These are phyloP conservation scores for Trametes hirsuta DNA, from an alignment of 1,284 basidiomycete species.

Conservation along the genomic window DNA sequence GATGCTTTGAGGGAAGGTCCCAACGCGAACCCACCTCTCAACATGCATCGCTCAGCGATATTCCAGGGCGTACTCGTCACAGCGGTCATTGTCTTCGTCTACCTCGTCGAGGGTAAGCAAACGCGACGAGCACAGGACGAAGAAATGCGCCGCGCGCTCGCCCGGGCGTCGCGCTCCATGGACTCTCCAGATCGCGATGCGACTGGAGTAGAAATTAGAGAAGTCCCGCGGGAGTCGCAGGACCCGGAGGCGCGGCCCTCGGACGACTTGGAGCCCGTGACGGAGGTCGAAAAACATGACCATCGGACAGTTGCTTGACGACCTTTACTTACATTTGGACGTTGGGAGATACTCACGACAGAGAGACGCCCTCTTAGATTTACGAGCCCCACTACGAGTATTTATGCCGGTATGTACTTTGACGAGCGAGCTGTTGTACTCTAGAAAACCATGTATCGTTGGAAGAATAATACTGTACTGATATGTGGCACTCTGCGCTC, in stretches of 20 bases:
- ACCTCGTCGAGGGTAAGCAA: slow-evolving; percentile 60
- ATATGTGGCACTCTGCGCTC: background rate
- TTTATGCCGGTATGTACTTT: slow-evolving; percentile 3
- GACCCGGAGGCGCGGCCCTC: background rate
- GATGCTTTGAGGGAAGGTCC: slow-evolving; percentile 64
- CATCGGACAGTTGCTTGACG: slow-evolving; percentile 1
- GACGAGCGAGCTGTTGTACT: background rate
- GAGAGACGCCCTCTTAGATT: background rate
- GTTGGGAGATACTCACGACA: slow-evolving; percentile 8
- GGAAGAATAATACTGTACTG: background rate
- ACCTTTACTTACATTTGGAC: background rate
- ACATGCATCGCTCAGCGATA: slow-evolving; percentile 67
- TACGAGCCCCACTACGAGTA: background rate
- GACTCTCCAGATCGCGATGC: background rate
- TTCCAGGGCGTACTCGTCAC: slow-evolving; percentile 59
- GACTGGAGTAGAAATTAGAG: background rate
- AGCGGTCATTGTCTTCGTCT: slow-evolving; percentile 41
- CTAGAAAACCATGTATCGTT: background rate
- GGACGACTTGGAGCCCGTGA: background rate
- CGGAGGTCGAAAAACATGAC: background rate
- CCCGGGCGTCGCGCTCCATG: background rate
- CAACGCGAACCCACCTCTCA: slow-evolving; percentile 63
- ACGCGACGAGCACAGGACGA: slow-evolving; percentile 62
- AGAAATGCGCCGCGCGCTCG: slow-evolving; percentile 25
- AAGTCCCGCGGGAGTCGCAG: background rate